Base-by-base conservation (phyloP, 768 basidiomycete species). In the Infundibulicybe gibba region DNA sequence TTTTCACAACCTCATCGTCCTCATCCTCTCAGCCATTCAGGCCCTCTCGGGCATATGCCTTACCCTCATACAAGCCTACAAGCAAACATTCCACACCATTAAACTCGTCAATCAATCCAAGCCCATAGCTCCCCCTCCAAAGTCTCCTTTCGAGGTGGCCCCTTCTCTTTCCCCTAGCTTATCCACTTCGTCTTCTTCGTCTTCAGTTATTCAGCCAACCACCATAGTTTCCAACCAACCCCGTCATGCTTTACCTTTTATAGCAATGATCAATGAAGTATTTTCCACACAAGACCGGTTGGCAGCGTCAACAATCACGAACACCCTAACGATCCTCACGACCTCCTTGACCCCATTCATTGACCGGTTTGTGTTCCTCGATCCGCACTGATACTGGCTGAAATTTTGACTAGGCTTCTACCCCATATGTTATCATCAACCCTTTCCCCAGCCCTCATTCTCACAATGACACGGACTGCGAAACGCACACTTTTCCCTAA, bases 401-500 rank as follows among this genome's bases (percentile, higher is more conserved):
- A 31, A 32, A 17, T 33, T 38, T 12, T 34, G 11, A 44, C 20
- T 50, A 87, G 88, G 43, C 72, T 93, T 50, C 68, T 94, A 20
- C 84, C 83, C 0, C 78, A 87, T 58, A 56, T 90, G 41, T 66
- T 97, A 41, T 72, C 75, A 51, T 70, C 69, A 0, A 64, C 75
- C 15, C 66, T 87, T 46, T 69, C 80, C 1, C 69, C 79, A 5
- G 50, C 69, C 5, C 75, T 77, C 42, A 61, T 90, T 19, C 71
- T 85, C 15, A 70, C 69, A 30, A 61, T 77, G 20, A 69, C 83
- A 32, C 76, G 79, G 32, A 58, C 74, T 4, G 66, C 81, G 12
- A 90, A 89, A 55, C 75, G 75, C 8, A 76, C 85, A 6, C 72
- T 98, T 20, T 98, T 95, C 60, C 94, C 95, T 3, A 83, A 83